phyloP scores from a whole-genome alignment of 2,329 filamentous ascomycete species.

The Stagonosporopsis chrysanthemi region DNA sequence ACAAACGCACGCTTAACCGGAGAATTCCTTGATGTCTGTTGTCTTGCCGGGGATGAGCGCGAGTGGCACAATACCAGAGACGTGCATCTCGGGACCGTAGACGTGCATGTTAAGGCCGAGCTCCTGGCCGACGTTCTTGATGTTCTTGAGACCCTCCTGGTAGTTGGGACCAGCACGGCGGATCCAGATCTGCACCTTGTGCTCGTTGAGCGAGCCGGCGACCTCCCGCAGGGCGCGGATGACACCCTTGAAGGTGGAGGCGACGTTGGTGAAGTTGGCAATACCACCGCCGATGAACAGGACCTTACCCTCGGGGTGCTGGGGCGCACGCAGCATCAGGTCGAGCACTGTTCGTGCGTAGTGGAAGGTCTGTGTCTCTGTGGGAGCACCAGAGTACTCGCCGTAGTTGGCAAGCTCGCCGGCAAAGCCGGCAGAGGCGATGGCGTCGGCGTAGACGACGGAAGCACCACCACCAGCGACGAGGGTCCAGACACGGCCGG shows the following conservation, averaged over 20 bases:
- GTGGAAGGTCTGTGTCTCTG: slow-evolving; percentile 98
- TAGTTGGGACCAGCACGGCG: slow-evolving; percentile 92
- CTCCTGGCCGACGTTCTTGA: slow-evolving; percentile 95
- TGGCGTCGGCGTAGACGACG: slow-evolving; percentile 98
- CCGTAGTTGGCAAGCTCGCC: slow-evolving; percentile 99
- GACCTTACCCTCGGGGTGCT: slow-evolving; percentile 90
- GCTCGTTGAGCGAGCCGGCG: slow-evolving; percentile 83
- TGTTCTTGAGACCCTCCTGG: slow-evolving; percentile 99
- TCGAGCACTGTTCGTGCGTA: slow-evolving; percentile 97
- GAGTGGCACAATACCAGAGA: slow-evolving; percentile 94
- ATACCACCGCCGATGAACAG: slow-evolving; percentile 99
- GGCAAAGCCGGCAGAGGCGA: slow-evolving; percentile 93
- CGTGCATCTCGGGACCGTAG: slow-evolving; percentile 81
- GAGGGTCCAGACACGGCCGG: slow-evolving; percentile 95
- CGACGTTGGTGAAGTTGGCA: slow-evolving; percentile 99
- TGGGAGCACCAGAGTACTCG: slow-evolving; percentile 98
- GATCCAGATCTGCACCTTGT: slow-evolving; percentile 99
- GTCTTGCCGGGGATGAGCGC: slow-evolving; percentile 73
- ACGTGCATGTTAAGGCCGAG: slow-evolving; percentile 95
- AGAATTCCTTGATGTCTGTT: slow-evolving; percentile 68
- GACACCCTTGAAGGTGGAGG: slow-evolving; percentile 99
- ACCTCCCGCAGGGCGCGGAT: slow-evolving; percentile 95
- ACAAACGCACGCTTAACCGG: slow-evolving; percentile 52
- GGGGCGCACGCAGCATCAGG: slow-evolving; percentile 92
- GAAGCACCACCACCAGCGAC: slow-evolving; percentile 99